phyloP scores from a whole-genome alignment of 2,329 filamentous ascomycete genomes.

The Pezicula neosporulosa region DNA sequence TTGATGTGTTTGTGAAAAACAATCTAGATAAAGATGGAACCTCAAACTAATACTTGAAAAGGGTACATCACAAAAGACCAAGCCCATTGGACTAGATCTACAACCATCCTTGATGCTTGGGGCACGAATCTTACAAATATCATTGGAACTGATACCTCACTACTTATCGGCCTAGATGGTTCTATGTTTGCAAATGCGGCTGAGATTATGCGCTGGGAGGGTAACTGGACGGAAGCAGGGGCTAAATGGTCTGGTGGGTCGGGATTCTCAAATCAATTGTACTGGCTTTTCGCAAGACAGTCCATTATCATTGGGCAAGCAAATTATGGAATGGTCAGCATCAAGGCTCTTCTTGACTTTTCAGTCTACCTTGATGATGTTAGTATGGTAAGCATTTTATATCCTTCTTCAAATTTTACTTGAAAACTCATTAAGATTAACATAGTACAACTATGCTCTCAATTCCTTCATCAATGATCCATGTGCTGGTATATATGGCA shows the following conservation, averaged over 20 bases:
- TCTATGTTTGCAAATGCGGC: conserved; percentile 38
- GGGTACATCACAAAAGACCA: conserved; percentile 35
- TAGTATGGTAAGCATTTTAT: conserved; percentile 19
- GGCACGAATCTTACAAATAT: conserved; percentile 30
- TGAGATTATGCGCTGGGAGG: conserved; percentile 42
- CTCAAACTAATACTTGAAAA: not conserved
- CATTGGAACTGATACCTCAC: conserved; percentile 31
- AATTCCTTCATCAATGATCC: conserved; percentile 32
- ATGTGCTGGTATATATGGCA: conserved; percentile 32
- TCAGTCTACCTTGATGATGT: conserved; percentile 39
- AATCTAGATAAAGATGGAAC: too few relatives aligned
- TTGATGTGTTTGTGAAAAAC: conserved; percentile 27
- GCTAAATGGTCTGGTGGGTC: conserved; percentile 30
- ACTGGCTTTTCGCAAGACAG: conserved; percentile 38
- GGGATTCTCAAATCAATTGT: conserved; percentile 36
- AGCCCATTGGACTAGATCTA: conserved; percentile 30
- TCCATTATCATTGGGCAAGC: conserved; percentile 36
- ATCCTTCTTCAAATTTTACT: not conserved
- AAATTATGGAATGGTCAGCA: conserved; percentile 39
- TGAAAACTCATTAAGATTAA: not conserved
- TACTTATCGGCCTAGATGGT: conserved; percentile 36
- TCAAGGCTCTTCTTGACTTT: conserved; percentile 35
- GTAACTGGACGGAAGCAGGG: conserved; percentile 33
- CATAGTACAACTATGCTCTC: conserved; percentile 36
- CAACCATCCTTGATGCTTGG: conserved; percentile 35